phyloP scores from a whole-genome alignment of 192 early-diverging fungal species.

The Coemansia sp. region DNA sequence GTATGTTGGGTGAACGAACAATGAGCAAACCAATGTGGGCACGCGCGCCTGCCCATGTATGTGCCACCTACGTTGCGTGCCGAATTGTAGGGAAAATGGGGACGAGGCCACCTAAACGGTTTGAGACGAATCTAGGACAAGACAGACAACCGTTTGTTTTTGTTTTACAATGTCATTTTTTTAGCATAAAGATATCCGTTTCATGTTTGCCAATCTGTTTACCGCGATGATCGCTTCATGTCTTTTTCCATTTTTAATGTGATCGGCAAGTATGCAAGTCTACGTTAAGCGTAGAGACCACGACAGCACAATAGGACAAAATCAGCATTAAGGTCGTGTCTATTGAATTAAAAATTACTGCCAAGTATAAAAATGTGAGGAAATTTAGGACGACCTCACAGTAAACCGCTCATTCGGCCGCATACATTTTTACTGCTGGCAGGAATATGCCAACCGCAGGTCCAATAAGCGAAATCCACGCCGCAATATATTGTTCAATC shows the following conservation, averaged over 20 bases:
- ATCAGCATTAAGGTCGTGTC: not conserved
- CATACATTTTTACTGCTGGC: slow-evolving; percentile 7
- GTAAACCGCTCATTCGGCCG: not conserved
- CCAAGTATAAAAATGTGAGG: not conserved
- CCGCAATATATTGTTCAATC: slow-evolving; percentile 23
- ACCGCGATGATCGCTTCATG: not conserved
- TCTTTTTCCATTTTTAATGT: not conserved
- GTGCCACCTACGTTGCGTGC: no score
- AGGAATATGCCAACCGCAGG: slow-evolving; percentile 37
- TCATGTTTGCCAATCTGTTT: not conserved
- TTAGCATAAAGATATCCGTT: not conserved
- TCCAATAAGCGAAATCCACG: slow-evolving; percentile 38
- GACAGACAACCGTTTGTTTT: not conserved
- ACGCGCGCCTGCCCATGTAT: no score
- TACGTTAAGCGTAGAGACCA: no score
- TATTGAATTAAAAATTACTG: not conserved
- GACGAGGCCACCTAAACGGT: no score
- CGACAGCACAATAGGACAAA: not conserved
- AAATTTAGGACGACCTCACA: not conserved
- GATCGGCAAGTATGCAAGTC: not conserved
- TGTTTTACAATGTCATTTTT: not conserved
- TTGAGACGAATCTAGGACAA: not conserved
- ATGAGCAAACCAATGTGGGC: no score
- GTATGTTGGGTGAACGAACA: no score
- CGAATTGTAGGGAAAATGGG: no score